Evolutionary conservation across 2,329 filamentous ascomycete species (phyloP).

Genomic region (Talaromyces sp.): DNA sequence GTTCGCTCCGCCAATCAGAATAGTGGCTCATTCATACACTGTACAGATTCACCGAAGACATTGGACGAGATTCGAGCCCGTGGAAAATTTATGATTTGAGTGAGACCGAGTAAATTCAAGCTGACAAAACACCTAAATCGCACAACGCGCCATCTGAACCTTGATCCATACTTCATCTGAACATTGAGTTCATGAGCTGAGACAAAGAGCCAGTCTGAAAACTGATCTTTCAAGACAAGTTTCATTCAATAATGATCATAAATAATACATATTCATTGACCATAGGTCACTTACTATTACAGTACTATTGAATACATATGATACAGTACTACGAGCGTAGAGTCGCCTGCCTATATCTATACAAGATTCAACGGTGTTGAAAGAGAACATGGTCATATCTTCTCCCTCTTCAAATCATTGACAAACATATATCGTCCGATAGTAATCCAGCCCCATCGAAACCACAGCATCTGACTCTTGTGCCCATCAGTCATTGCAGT

Average conservation of each 20-base stretch:
- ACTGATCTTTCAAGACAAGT: not conserved
- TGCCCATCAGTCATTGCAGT: constrained; percentile 87
- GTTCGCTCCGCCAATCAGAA: not conserved
- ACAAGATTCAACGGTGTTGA: not conserved
- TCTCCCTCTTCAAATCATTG: constrained; percentile 73
- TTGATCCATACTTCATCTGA: not conserved
- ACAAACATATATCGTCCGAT: constrained; percentile 92
- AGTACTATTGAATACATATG: not conserved
- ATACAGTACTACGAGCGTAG: not conserved
- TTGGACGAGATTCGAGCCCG: no score
- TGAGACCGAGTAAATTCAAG: not conserved
- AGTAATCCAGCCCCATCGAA: constrained; percentile 91
- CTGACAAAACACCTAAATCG: not conserved
- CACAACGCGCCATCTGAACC: not conserved
- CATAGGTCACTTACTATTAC: not conserved
- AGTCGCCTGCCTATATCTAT: not conserved
- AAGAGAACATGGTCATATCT: constrained; percentile 29
- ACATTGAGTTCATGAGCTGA: not conserved
- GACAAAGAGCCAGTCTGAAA: not conserved
- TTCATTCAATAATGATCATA: not conserved
- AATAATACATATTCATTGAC: not conserved
- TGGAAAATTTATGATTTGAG: no score
- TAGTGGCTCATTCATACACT: not conserved
- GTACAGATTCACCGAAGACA: not conserved
- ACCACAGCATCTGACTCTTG: constrained; percentile 97